Conservation (phyloP, 2,329 filamentous ascomycete species). For the Diplodia seriata region DNA sequence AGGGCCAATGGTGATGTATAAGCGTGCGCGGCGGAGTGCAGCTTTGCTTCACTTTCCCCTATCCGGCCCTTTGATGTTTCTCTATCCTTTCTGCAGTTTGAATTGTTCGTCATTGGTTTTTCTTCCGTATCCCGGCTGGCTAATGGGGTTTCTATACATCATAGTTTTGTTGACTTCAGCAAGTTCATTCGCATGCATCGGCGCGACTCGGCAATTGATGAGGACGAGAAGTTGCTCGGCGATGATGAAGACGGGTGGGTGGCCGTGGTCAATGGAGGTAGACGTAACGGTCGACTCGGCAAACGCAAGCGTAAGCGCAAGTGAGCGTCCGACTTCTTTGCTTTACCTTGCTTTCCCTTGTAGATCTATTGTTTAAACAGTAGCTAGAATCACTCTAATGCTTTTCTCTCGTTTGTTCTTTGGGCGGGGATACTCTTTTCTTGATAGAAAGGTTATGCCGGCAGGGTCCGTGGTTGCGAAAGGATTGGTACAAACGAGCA, state of each 20-base stretch:
- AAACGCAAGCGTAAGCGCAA: not conserved
- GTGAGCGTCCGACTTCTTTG: not conserved
- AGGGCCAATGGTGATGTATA: slow-evolving; percentile 8
- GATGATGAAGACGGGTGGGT: not conserved
- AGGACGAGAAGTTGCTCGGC: not conserved
- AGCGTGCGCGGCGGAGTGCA: not conserved
- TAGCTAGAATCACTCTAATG: not conserved
- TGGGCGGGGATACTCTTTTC: not conserved
- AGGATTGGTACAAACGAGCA: not conserved
- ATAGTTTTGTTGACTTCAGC: not conserved
- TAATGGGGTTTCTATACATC: not conserved
- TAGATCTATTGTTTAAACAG: not conserved
- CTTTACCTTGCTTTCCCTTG: not conserved
- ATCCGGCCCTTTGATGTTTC: not conserved
- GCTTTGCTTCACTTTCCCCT: not conserved
- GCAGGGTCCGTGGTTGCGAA: not conserved
- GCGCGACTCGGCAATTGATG: not conserved
- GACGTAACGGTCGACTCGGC: not conserved
- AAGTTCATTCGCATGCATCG: not conserved
- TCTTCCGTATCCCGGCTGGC: not conserved
- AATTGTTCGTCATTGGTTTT: not conserved
- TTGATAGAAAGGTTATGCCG: not conserved
- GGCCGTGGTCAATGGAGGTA: not conserved
- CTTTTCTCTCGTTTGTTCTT: not conserved
- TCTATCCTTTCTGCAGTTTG: not conserved